These are phyloP conservation scores for Nakazawaea pomicola DNA, from an alignment of 805 yeast species.

Conservation along the genomic window DNA sequence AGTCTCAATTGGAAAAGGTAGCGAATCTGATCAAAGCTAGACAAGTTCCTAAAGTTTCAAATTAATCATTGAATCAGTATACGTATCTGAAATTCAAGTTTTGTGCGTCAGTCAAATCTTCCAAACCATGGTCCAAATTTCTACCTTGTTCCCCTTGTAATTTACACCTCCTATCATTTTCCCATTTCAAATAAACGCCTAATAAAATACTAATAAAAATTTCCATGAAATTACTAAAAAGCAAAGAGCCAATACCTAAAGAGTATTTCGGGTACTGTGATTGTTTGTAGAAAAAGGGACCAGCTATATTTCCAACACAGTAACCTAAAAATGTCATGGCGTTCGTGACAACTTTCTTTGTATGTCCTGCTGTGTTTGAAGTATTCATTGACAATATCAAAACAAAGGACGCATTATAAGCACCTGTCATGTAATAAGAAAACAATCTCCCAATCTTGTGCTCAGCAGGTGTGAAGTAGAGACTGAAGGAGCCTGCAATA, in stretches of 20 bases:
- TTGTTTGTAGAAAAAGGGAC: constrained; percentile 33
- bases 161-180: constrained; percentile 6
- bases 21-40: too few relatives aligned
- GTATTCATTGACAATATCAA: constrained; percentile 23
- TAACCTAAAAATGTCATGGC: constrained; percentile 31
- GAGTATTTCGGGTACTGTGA: constrained; percentile 26
- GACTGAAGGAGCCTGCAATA: constrained; percentile 13
- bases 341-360: constrained; percentile 30
- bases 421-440: constrained; percentile 10
- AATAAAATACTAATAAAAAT: background rate
- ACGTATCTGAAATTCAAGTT: too few relatives aligned
- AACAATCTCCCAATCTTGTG: constrained; percentile 12
- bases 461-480: constrained; percentile 13
- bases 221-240: constrained; percentile 11
- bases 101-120: constrained; percentile 4
- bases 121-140: constrained; percentile 2
- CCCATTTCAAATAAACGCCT: constrained; percentile 2
- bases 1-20: too few relatives aligned
- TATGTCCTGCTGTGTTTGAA: constrained; percentile 35
- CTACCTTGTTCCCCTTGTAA: background rate
- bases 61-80: too few relatives aligned
- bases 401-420: constrained; percentile 16
- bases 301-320: constrained; percentile 30
- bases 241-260: constrained; percentile 15
- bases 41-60: too few relatives aligned